Base-by-base conservation (phyloP, 805 yeast genomes). In the Myxozyma sirexii region DNA sequence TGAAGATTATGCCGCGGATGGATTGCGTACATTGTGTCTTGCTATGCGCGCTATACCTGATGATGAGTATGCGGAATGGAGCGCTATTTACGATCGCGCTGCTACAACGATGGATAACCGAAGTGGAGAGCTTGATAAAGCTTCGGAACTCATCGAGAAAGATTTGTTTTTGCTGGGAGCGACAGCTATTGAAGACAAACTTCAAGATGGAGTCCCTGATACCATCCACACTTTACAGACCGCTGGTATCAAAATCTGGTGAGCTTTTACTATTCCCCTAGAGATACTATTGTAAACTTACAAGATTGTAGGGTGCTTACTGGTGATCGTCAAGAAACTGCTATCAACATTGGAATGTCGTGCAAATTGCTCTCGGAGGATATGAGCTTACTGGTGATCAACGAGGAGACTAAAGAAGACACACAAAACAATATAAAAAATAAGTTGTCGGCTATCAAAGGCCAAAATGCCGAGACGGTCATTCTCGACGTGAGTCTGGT, bases 241-340 rank as follows among this genome's bases (percentile, higher is more conserved):
- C 57, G 99, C 99, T 0, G 98, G 98, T 15, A 92, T 96, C 65
- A 93, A 91, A 72, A 84, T 94, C 17, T 94, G 99, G 99, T 56
- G 27, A 4, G 54, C 24, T 27, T 33, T 4, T 13, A n/a, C n/a
- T 31, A 19, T 42, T n/a, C 5, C 23, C 3, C 2, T 5, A 4
- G n/a, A 26, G 26, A 10, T 26, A 2, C 7, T 6, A 19, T 35
- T 45, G 23, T 24, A 21, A 19, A 13, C 10, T 15, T 4, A 27
- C 15, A 4, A 8, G 19, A 21, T n/a, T 43, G 49, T 44, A 60
- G 64, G 64, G 97, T 94, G 24, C 78, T 94, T 52, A 94, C 99
- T 1, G 99, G 99, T 68, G 99, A 94, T 72, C 83, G 97, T 73
- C 99, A 96, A 73, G 99, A 94, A 73, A 94, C 99, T 13, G 99